phyloP scores from a whole-genome alignment of 2,329 filamentous ascomycete species.

The Exophiala oligosperma region DNA sequence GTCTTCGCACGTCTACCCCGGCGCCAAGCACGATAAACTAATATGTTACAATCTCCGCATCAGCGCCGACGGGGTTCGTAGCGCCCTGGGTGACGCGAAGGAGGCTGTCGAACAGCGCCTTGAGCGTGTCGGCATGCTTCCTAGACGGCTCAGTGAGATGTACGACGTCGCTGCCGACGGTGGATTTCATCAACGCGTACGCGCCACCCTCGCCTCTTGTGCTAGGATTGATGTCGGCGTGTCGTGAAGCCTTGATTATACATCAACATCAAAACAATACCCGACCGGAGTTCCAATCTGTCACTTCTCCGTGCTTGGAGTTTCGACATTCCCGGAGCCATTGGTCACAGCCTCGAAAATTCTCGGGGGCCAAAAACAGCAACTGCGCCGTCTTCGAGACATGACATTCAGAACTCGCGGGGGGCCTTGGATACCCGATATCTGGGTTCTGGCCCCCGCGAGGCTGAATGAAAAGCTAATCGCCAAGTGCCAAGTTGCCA shows the following conservation, averaged over 20 bases:
- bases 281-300: too few species aligned
- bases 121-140: constrained; percentile 18
- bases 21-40: constrained; percentile 23
- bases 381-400: too few species aligned
- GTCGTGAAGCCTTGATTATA: constrained; percentile 7
- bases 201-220: constrained; percentile 21
- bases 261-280: background rate
- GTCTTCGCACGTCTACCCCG: constrained; percentile 20
- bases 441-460: too few species aligned
- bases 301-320: too few species aligned
- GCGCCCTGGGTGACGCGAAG: constrained; percentile 19
- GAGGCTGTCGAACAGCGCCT: constrained; percentile 22
- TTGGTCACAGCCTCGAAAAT: too few species aligned
- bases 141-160: constrained; percentile 18
- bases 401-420: too few species aligned
- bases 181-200: constrained; percentile 22
- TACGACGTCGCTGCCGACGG: constrained; percentile 22
- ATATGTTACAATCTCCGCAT: constrained; percentile 26
- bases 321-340: too few species aligned
- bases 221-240: constrained; percentile 24
- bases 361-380: too few species aligned
- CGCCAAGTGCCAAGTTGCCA: too few species aligned
- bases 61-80: constrained; percentile 18
- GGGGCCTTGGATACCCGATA: too few species aligned
- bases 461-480: too few species aligned